Evolutionary conservation across 108 stramenopile genomes (phyloP), one percentile per base, ranked within the genome.

Genomic region (Schizochytrium sp.): DNA sequence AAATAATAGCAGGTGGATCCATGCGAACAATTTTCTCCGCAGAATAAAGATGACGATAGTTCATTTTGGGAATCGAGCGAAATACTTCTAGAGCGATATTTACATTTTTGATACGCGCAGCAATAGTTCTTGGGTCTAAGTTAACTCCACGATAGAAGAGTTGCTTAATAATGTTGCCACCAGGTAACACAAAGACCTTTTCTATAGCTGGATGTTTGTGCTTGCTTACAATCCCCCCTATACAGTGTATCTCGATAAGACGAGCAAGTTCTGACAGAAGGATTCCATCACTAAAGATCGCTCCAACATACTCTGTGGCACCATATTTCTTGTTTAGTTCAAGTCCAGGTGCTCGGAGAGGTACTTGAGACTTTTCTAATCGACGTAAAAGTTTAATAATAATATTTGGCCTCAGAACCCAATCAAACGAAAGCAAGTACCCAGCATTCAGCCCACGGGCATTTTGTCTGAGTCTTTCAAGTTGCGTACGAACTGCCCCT

Each of bases 31-130:
- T 83, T 5, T 38, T 53, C 2, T 83, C 76, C 5, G 76, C 76
- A 1, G 76, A 17, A 28, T 55, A 83, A 7, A 83, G 76, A 83
- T 83, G 76, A 5, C 76, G 47, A 19, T 49, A 53, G 28, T 42
- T 83, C 76, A 83, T 83, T 3, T 50, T 46, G 2, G 76, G 45
- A 40, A 17, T 12, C 28, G 8, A n/a, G 13, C 53, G 47, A 56
- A 83, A 42, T 7, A 7, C 5, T 49, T 55, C 76, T 5, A 83
- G 53, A 13, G 76, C 76, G 5, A 83, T 40, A 10, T 47, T 55
- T n/a, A 83, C 76, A 42, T 83, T 83, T 83, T 83, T 83, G 50
- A 83, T 55, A 38, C 76, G 76, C 5, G 76, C 47, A 40, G 50
- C 76, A n/a, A n/a, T 49, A 15, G 76, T 83, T 10, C 47, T 17